Percentiles rank a stretch among this genome's conserved stretches.
phyloP scores from a whole-genome alignment of 1,284 basidiomycete genomes.

The Coriolopsis trogii region DNA sequence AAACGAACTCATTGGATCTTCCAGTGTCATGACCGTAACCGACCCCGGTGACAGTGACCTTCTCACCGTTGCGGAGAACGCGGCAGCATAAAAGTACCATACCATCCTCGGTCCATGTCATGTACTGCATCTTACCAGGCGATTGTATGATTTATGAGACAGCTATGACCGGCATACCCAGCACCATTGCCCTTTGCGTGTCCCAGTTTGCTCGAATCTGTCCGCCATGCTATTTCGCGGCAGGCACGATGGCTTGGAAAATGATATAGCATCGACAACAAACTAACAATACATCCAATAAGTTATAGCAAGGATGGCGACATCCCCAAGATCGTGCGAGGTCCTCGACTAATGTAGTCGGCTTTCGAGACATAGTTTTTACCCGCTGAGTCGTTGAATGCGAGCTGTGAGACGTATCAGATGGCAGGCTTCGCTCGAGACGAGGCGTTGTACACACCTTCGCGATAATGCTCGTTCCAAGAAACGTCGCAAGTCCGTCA shows the following conservation, averaged over 20 bases:
- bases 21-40: conserved; percentile 93
- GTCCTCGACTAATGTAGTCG: conserved; percentile 74
- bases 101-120: conserved; percentile 14
- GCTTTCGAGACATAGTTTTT: conserved; percentile 77
- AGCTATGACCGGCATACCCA: conserved; percentile 10
- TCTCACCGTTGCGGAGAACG: conserved; percentile 74
- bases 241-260: no score
- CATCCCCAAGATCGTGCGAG: conserved; percentile 72
- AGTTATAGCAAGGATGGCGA: conserved; percentile 67
- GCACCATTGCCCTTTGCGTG: background rate
- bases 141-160: conserved; percentile 29
- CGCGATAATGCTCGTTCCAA: conserved; percentile 86
- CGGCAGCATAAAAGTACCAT: conserved; percentile 44
- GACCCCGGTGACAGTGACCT: conserved; percentile 98
- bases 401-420: conserved; percentile 41
- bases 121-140: conserved; percentile 21
- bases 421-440: background rate
- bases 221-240: no score
- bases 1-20: background rate
- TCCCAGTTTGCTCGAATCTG: no score
- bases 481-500: conserved; percentile 82
- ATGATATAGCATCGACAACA: conserved; percentile 4
- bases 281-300: conserved; percentile 17
- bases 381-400: conserved; percentile 65
- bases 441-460: conserved; percentile 48